A percentile compares a stretch with the other conserved stretches of the same genome.
phyloP scores from a whole-genome alignment of 2,329 filamentous ascomycete genomes.

The Fusarium odoratissimum region DNA sequence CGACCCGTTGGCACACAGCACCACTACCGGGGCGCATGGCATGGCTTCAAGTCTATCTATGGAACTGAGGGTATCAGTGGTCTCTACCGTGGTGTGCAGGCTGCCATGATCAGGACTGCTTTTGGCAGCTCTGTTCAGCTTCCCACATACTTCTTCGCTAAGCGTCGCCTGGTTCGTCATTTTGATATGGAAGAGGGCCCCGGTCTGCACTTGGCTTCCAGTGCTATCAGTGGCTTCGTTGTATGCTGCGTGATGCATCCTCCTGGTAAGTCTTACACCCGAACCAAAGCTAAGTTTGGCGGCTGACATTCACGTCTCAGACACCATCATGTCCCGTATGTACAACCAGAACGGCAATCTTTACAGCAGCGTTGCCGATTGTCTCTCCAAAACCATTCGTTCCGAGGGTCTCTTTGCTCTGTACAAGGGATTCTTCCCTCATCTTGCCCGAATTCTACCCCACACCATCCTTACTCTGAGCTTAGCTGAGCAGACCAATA shows the following conservation, averaged over 20 bases:
- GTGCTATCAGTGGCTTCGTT: conserved; percentile 90
- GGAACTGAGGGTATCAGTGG: conserved; percentile 79
- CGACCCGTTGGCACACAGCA: conserved; percentile 98
- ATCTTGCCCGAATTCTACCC: conserved; percentile 91
- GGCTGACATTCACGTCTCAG: conserved; percentile 53
- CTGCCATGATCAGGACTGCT: conserved; percentile 95
- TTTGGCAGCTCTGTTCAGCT: conserved; percentile 97
- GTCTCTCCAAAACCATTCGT: conserved; percentile 87
- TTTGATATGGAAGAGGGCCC: conserved; percentile 91
- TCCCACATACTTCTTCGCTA: conserved; percentile 98
- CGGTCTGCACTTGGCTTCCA: conserved; percentile 87
- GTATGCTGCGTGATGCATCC: conserved; percentile 99
- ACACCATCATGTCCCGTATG: conserved; percentile 98
- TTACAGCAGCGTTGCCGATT: conserved; percentile 95
- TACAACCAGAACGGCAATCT: conserved; percentile 99
- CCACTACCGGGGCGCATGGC: conserved; percentile 84
- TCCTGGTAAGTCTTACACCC: conserved; percentile 69
- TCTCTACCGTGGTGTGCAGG: conserved; percentile 88
- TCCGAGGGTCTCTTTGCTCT: conserved; percentile 93
- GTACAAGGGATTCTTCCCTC: conserved; percentile 97
- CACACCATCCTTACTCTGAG: conserved; percentile 95
- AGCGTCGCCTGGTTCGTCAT: conserved; percentile 84
- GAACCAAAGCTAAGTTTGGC: background rate
- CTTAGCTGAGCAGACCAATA: conserved; percentile 96
- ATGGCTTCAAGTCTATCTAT: conserved; percentile 87